phyloP scores from a whole-genome alignment of 306 rosid species.

The Myrica gale region DNA sequence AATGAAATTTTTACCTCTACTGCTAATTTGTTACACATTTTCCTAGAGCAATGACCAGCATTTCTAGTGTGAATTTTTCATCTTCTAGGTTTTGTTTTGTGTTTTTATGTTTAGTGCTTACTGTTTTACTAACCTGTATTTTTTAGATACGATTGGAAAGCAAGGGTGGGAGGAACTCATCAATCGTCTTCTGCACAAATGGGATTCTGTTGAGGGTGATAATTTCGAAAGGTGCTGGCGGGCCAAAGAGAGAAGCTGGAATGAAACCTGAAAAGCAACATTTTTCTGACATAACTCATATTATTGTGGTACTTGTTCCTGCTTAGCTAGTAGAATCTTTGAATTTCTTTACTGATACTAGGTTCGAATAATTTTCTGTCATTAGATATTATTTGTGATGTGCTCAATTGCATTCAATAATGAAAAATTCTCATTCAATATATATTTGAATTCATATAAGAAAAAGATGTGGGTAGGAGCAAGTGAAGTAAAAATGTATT shows the following conservation, averaged over 20 bases:
- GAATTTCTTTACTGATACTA: neutral
- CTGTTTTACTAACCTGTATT: slow-evolving; percentile 7
- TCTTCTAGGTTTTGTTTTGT: neutral
- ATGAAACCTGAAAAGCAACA: slow-evolving; percentile 34
- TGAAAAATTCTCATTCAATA: neutral
- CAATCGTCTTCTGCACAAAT: slow-evolving; percentile 85
- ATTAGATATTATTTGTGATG: neutral
- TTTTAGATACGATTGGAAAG: slow-evolving; percentile 83
- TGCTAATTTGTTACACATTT: neutral
- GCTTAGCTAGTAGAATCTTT: neutral
- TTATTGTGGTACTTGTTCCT: slow-evolving; percentile 70
- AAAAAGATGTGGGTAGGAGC: neutral
- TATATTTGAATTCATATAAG: neutral
- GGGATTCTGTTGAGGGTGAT: slow-evolving; percentile 79
- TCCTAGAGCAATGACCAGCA: neutral
- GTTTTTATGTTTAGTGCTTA: neutral
- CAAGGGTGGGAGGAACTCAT: slow-evolving; percentile 70
- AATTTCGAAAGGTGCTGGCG: slow-evolving; percentile 48
- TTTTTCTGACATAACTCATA: slow-evolving; percentile 48
- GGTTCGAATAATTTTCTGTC: neutral
- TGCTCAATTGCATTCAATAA: neutral
- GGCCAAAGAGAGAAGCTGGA: slow-evolving; percentile 25
- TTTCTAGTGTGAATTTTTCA: neutral
- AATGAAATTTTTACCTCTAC: neutral
- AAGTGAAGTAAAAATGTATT: neutral